Base-by-base conservation (phyloP, 1,284 basidiomycete species). In the Leucoagaricus sp. region DNA sequence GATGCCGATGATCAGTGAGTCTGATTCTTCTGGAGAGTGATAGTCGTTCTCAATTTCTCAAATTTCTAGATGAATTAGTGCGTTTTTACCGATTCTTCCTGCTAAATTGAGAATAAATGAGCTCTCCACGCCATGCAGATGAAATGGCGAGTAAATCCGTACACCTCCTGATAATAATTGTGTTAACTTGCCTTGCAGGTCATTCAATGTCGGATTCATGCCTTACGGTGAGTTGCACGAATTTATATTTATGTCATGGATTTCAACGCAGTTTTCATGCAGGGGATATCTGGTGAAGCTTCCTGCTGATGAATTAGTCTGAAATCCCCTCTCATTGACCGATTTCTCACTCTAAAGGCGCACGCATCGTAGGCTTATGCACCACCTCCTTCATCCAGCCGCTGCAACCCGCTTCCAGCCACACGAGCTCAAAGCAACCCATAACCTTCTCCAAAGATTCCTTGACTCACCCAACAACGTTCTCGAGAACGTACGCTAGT, bases 1-100 rank as follows among this genome's bases (percentile, higher is more conserved):
- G 19, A 61, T 68, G 60, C 62, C 68, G 2, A 72, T 75, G 70
- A 53, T 71, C 1, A 67, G 64, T 49, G 67, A 69, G 44, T 56
- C 66, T 64, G 38, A n/a, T n/a, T 13, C 31, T 54, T n/a, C 13
- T 26, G 28, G 26, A 49, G 5, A 23, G n/a, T 44, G 2, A 54
- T 47, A 19, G 49, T 36, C 41, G 48, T 9, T 25, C 23, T 2
- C 41, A 21, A 55, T 38, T 10, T 12, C 13, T 40, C 21, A 4
- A 10, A 4, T 13, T 46, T n/a, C 4, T 19, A 55, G 53, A 55
- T 55, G 53, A 41, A 55, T 19, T 55, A 47, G 53, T 55, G 25
- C 5, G 53, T 42, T 4, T n/a, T 10, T 21, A 17, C 42, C 36
- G 4, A 12, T 28, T 33, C 28, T 3, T 25, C 15, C 19, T 13